phyloP scores from a whole-genome alignment of 495 filamentous ascomycete genomes.

The Annulohypoxylon moriforme region DNA sequence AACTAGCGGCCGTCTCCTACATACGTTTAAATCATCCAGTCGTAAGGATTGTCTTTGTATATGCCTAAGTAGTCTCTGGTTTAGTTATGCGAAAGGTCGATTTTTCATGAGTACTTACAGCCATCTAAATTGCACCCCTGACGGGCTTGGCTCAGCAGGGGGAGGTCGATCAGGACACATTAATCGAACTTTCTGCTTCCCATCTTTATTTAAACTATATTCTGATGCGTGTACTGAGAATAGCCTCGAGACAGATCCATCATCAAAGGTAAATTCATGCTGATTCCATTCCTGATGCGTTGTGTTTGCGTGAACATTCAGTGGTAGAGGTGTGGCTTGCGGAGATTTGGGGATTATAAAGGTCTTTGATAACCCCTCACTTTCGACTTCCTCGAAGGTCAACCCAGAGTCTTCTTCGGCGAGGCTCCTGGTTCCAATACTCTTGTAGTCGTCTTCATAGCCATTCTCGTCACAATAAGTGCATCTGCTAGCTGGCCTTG shows the following conservation, averaged over 20 bases:
- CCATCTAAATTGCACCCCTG: constrained; percentile 4
- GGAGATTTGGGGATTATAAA: neutral
- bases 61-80: neutral
- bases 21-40: neutral
- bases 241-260: neutral
- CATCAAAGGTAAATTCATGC: neutral
- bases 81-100: neutral
- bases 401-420: neutral
- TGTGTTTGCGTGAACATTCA: neutral
- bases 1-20: neutral
- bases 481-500: neutral
- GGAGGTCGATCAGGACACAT: constrained; percentile 3
- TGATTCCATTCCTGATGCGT: constrained; percentile 1
- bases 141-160: neutral
- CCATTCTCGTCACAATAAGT: neutral
- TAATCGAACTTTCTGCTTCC: neutral
- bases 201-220: constrained; percentile 9
- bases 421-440: neutral
- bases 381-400: constrained; percentile 3
- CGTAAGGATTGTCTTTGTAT: neutral
- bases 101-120: neutral
- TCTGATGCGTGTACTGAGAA: constrained; percentile 1
- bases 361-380: neutral
- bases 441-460: neutral
- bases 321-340: neutral